Base-by-base conservation (phyloP, 1,284 basidiomycete species). In the Pascua sp. region DNA sequence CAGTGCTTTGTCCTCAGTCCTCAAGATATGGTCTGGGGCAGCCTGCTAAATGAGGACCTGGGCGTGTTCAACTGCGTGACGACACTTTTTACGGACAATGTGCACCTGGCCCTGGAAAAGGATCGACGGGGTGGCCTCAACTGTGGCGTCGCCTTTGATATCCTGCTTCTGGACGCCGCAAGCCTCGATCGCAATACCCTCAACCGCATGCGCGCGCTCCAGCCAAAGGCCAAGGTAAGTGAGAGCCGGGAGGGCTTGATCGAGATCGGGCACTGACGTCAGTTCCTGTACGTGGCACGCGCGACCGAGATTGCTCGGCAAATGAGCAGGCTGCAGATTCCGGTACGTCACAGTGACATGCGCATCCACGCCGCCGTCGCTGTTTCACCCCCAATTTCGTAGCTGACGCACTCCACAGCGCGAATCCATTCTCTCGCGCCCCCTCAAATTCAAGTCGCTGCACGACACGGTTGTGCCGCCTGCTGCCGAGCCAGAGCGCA, bases 381-480 rank as follows among this genome's bases (percentile, higher is more conserved):
- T 32, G 24, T 32, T 32, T 32, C 24, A 32, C 24, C 24, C 4
- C 24, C 24, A 7, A 32, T 32, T 3, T 32, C 7, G 24, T 32
- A 7, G 42, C 15, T 49, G 40, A 24, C 24, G 24, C 7, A 32
- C 24, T 32, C 24, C 24, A 32, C 24, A 65, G 53, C 65, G 68
- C 18, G 69, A 70, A 9, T 53, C 62, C 7, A 73, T 75, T 49
- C 61, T 74, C 11, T 66, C 72, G 2, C 64, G 71, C 17, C 73
- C 73, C 5, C 62, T 75, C 59, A 77, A 73, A 53, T 70, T 69
- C 50, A 43, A 60, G 17, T 67, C 69, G 4, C 52, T 77, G 12
- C 65, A 72, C 55, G 57, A 71, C 40, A 62, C 59, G 13, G 46
- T 71, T 32, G 42, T 55, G 11, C 60, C 60, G 7, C 15, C 47